phyloP scores from a whole-genome alignment of 495 filamentous ascomycete species.

The Daldinia caldariorum region DNA sequence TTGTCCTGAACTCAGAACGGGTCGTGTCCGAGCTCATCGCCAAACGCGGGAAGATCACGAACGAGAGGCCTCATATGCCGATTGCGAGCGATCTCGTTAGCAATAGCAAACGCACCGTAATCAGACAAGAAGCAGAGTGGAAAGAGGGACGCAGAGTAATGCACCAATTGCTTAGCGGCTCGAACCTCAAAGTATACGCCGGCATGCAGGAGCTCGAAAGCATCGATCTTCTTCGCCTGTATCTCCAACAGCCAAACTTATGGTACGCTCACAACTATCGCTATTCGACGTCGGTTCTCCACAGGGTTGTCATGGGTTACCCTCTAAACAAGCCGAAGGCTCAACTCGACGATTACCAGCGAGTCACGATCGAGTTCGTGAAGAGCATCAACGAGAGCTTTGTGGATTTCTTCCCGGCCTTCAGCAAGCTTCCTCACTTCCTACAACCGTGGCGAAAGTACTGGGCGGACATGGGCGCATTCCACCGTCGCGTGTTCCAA shows the following conservation, averaged over 20 bases:
- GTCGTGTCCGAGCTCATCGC: conserved; percentile 51
- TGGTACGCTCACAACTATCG: conserved; percentile 54
- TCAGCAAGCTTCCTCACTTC: conserved; percentile 48
- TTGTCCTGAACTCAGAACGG: conserved; percentile 50
- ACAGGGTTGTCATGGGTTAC: conserved; percentile 45
- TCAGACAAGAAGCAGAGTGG: conserved; percentile 40
- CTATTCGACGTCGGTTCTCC: conserved; percentile 50
- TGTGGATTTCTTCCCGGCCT: conserved; percentile 55
- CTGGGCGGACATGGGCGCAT: conserved; percentile 48
- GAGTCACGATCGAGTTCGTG: conserved; percentile 45
- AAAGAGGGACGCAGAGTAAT: conserved; percentile 1
- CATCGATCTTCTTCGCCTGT: conserved; percentile 47
- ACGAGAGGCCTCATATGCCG: conserved; percentile 50
- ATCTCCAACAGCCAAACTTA: conserved; percentile 42
- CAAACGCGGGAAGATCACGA: conserved; percentile 49
- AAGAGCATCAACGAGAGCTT: conserved; percentile 46
- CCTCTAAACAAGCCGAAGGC: conserved; percentile 13
- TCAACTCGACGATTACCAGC: conserved; percentile 48
- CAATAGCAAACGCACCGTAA: conserved; percentile 43
- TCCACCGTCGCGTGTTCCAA: conserved; percentile 49
- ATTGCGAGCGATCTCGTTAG: conserved; percentile 53
- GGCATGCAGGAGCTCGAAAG: conserved; percentile 38
- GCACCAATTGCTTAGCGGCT: neutral
- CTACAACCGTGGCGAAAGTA: conserved; percentile 55
- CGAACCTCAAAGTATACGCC: neutral